Base-by-base conservation (phyloP, 1,139 yeast species). In the Eremothecium coryli region DNA sequence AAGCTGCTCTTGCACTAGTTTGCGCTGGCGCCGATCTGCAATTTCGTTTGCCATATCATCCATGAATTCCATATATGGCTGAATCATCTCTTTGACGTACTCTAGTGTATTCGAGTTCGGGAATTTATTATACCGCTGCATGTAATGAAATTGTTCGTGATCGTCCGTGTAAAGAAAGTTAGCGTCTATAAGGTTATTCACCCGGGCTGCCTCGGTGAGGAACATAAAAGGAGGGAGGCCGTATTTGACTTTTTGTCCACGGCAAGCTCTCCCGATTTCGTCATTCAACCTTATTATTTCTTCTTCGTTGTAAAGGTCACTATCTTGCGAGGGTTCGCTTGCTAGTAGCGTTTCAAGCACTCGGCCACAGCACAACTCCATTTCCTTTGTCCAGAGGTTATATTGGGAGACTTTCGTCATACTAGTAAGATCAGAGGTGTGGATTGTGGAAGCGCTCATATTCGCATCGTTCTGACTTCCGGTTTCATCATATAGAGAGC, bases 51-150 rank as follows among this genome's bases (percentile, higher is more conserved):
- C 30, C 30, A 27, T 17, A 13, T 27, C 30, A 7, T 27, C 30
- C 20, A 27, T 16, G n/a, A 27, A 27, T 4, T 27, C 30, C 4
- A 27, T 27, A 14, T 27, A 27, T 4, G 30, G 30, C 14, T 27
- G 30, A 18, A 27, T 27, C 30, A 27, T 27, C 22, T 16, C 14
- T 11, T 14, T 3, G 3, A 27, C 30, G 17, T 27, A 27, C 14
- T 27, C 30, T 11, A 27, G 14, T 6, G 30, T 16, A 7, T 27
- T 27, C n/a, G 30, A 16, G 14, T 27, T 27, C 22, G 30, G 30
- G 14, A 27, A 27, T n/a, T 27, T 27, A 9, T 27, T 27, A 14
- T 27, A 27, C n/a, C 30, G 23, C 17, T 27, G 30, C 30, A 27
- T 27, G 22, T 27, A 27, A 18, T 27, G 30, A 14, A 27, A 27